A percentile compares a stretch with the other conserved stretches of the same genome.
phyloP scores from a whole-genome alignment of 139 green algal genomes.

The Gonium pectorale region DNA sequence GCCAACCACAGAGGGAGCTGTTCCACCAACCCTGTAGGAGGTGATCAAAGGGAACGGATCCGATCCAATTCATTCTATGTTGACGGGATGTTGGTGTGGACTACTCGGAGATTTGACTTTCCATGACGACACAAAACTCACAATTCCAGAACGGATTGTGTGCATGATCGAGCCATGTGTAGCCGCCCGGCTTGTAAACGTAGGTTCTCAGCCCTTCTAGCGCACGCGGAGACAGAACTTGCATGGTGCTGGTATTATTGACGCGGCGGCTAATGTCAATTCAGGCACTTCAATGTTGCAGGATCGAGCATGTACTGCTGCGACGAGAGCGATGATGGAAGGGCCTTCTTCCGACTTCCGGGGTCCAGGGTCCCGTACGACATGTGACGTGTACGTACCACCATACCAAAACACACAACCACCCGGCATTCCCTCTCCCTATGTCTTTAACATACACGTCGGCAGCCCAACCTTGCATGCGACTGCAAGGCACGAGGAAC shows the following conservation, averaged over 20 bases:
- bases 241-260: slow-evolving; percentile 62
- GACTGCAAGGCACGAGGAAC: too few species aligned
- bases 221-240: slow-evolving; percentile 62
- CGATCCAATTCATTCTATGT: neutral
- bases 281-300: too few species aligned
- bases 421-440: too few species aligned
- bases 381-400: too few species aligned
- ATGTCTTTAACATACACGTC: too few species aligned
- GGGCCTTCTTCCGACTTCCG: too few species aligned
- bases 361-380: too few species aligned
- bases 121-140: slow-evolving; percentile 48
- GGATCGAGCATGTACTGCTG: too few species aligned
- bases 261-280: too few species aligned
- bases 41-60: neutral
- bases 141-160: slow-evolving; percentile 88
- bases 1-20: slow-evolving; percentile 90
- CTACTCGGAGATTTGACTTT: neutral
- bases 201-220: slow-evolving; percentile 85
- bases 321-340: too few species aligned
- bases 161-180: slow-evolving; percentile 85
- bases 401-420: too few species aligned
- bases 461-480: too few species aligned
- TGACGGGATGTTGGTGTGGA: neutral
- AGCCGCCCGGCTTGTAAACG: slow-evolving; percentile 87
- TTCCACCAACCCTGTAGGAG: slow-evolving; percentile 54